Conservation (phyloP, 164 flowering plant genomes). For the Magnolia changhungtana region DNA sequence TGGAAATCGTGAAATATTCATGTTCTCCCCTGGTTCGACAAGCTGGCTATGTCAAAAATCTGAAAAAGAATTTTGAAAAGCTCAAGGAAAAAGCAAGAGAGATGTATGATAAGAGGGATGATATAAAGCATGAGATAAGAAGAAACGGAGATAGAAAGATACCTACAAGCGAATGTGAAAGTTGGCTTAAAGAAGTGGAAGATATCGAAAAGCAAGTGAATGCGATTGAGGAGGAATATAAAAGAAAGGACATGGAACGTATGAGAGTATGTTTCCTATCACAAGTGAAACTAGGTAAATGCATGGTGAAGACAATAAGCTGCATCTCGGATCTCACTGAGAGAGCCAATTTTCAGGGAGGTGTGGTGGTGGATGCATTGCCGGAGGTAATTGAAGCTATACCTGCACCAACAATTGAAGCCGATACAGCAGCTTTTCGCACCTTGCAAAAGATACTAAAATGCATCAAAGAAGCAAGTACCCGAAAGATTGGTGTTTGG, state of each 20-base stretch:
- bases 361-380: slow-evolving; percentile 1
- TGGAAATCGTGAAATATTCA: too few species aligned
- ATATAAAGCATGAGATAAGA: slow-evolving; percentile 1
- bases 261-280: neutral
- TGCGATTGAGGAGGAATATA: neutral
- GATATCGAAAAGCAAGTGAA: neutral
- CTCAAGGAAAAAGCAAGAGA: slow-evolving; percentile 1
- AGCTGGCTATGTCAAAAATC: neutral
- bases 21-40: neutral
- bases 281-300: neutral
- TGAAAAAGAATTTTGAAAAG: neutral
- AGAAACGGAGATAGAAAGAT: neutral
- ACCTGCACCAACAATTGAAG: neutral
- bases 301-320: neutral
- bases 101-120: slow-evolving; percentile 3
- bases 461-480: neutral
- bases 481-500: slow-evolving; percentile 19
- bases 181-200: neutral
- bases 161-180: neutral
- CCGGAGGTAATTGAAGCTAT: neutral
- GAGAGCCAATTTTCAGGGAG: neutral
- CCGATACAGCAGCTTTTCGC: neutral
- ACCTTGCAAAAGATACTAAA: slow-evolving; percentile 7
- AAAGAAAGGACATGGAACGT: neutral
- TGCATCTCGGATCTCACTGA: neutral